Evolutionary conservation across 2,329 filamentous ascomycete species (phyloP), one percentile per base, ranked within the genome.

Genomic region (Acephala macrosclerotiorum): DNA sequence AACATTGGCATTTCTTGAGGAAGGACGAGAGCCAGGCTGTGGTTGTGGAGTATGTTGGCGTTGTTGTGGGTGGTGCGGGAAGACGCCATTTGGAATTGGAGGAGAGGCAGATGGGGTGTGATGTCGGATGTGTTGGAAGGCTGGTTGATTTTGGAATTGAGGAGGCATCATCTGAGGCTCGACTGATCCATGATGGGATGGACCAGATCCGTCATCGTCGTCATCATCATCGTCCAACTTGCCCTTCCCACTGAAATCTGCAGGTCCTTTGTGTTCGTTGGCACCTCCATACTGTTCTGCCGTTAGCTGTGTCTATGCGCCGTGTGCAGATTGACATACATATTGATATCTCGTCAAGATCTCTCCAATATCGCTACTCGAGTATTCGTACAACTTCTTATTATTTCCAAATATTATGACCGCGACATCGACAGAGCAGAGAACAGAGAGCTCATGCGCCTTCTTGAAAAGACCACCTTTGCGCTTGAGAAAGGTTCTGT

Each of bases 391-490:
- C 29, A 99, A 86, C 82, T 98, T 98, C 86, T 98, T 99, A 81
- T 99, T 99, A 81, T 93, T 94, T 70, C 95, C 95, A 77, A 98
- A 98, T 75, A 99, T 97, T 79, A 99, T 96, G 76, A 99, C 96
- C 47, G 96, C 96, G 72, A 99, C 96, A 79, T 99, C 96, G 78
- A 99, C 96, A 45, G 94, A 97, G 80, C 96, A 99, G 69, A 99
- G 90, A 56, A 99, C 96, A 61, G 95, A 97, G 60, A 99, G 87
- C 85, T 99, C 96, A 79, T 99, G 94, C 61, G 96, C 96, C 87
- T 99, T 99, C 85, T 99, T 99, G 87, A 99, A 99, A 58, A 99
- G 85, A 75, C 96, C 96, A 75, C 95, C 96, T 82, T 99, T 99
- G 83, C 96, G 92, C 86, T 99, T 99, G 73, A 99, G 84, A 79